phyloP scores from a whole-genome alignment of 495 filamentous ascomycete species.

The Penicillium macrosclerotiorum region DNA sequence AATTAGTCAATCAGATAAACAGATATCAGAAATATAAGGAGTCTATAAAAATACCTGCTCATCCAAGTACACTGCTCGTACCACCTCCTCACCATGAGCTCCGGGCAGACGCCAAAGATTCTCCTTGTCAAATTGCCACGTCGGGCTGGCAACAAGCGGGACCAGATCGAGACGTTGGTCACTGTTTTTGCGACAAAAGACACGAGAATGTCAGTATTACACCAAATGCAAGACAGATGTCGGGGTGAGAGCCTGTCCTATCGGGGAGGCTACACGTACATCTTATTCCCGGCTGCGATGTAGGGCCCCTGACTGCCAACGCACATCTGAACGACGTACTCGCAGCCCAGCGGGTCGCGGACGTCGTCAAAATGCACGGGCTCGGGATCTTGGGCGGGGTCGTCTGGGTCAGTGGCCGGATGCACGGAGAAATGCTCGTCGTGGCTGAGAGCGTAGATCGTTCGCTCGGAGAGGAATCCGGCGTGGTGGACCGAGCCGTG shows the following conservation, averaged over 20 bases:
- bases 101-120: constrained; percentile 64
- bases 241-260: not conserved
- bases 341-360: constrained; percentile 64
- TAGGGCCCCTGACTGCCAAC: constrained; percentile 49
- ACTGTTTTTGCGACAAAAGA: constrained; percentile 41
- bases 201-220: constrained; percentile 3
- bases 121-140: constrained; percentile 62
- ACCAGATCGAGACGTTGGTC: constrained; percentile 65
- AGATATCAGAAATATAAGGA: not conserved
- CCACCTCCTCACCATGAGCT: constrained; percentile 81
- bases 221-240: not conserved
- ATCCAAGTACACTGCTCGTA: constrained; percentile 73
- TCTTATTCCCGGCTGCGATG: constrained; percentile 44
- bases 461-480: constrained; percentile 67
- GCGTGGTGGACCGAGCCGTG: constrained; percentile 84
- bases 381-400: constrained; percentile 45
- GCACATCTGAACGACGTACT: constrained; percentile 78
- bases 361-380: constrained; percentile 73
- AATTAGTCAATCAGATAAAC: not conserved
- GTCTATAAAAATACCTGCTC: constrained; percentile 51
- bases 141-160: constrained; percentile 53
- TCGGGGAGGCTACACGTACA: constrained; percentile 26
- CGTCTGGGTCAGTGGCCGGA: constrained; percentile 58
- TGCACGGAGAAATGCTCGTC: constrained; percentile 81
- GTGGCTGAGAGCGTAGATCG: constrained; percentile 74